A percentile compares a stretch with the other conserved stretches of the same genome.
Evolutionary conservation across 768 basidiomycete species (phyloP).

Genomic region (Xerocomellus intermedius): DNA sequence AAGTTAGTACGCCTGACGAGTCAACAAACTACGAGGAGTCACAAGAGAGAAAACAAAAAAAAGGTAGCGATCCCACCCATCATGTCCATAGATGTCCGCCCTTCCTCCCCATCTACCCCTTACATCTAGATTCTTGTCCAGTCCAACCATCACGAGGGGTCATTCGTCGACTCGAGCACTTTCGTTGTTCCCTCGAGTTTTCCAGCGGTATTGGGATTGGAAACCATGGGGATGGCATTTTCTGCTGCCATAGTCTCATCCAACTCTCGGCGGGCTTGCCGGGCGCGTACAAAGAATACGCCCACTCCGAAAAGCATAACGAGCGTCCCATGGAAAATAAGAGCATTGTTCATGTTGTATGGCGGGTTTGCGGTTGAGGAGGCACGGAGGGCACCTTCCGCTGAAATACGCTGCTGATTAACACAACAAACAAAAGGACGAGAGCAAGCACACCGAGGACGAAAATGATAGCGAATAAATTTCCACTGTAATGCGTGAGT

Average conservation of each 20-base stretch:
- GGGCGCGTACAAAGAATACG: conserved; percentile 55
- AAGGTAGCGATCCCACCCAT: background rate
- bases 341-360: conserved; percentile 63
- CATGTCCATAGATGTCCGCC: background rate
- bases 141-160: background rate
- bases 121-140: background rate
- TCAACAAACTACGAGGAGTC: background rate
- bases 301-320: conserved; percentile 39
- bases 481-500: conserved; percentile 46
- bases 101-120: background rate
- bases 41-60: background rate
- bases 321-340: conserved; percentile 64
- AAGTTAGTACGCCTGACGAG: background rate
- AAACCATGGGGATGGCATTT: background rate
- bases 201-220: background rate
- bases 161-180: background rate
- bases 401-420: conserved; percentile 34
- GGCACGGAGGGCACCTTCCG: conserved; percentile 66
- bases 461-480: conserved; percentile 59
- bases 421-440: background rate
- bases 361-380: conserved; percentile 61
- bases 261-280: conserved; percentile 57
- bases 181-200: background rate
- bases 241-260: conserved; percentile 52
- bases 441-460: conserved; percentile 49